Base-by-base conservation (phyloP, 441 rosid genomes). In the Brassica hybrid region DNA sequence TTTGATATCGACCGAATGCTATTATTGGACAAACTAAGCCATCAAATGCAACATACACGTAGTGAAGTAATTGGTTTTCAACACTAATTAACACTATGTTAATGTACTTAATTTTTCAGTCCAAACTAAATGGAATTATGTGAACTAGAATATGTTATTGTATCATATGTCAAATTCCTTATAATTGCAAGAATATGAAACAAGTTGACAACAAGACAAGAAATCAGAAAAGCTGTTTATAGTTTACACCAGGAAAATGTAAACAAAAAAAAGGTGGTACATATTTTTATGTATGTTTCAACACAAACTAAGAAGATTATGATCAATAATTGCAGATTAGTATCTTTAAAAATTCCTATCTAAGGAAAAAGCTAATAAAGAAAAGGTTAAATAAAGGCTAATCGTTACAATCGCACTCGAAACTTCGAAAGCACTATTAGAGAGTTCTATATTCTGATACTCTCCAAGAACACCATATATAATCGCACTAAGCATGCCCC, bases 321-420 rank as follows among this genome's bases (percentile, higher is more conserved):
- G 64, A 54, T 65, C 65, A 65, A 65, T 36, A 34, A 21, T 73
- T 65, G 76, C 30, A 14, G 25, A 41, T 36, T 59, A 59, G 25
- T 17, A 38, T 56, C 17, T 56, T 58, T 23, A 38, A 57, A 32
- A 65, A 6, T 16, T 10, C 32, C 4, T 66, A 57, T 41, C 59
- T 38, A 66, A 41, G 38, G 58, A 66, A 69, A 69, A 56, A 19
- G 19, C 65, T 52, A 13, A 50, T 67, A 67, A 73, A 63, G 41
- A 61, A 71, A 25, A 23, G 61, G 48, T 60, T 23, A 30, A 60
- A 27, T 36, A 62, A 73, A 32, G 38, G 38, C 34, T 73, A 65
- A 18, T 62, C 60, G 48, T 72, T 72, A 50, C 50, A 64, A n/a
- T 32, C 63, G 70, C 69, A 73, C 76, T 64, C 54, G 63, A n/a